phyloP scores from a whole-genome alignment of 352 stramenopile genomes.

The Phytophthora ohioensis region DNA sequence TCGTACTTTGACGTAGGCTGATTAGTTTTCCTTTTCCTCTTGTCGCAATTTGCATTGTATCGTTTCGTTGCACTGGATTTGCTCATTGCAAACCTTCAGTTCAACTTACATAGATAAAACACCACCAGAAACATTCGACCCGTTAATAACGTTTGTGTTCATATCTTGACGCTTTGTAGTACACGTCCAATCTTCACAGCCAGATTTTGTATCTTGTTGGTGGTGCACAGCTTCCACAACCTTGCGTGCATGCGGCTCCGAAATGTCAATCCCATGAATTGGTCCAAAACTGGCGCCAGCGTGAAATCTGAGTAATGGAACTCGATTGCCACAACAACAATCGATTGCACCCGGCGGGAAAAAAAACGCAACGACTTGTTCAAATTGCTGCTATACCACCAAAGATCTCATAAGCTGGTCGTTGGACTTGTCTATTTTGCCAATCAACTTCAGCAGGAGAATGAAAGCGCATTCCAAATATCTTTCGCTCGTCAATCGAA shows the following conservation, averaged over 20 bases:
- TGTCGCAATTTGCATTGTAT: slow-evolving; percentile 13
- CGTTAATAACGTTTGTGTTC: slow-evolving; percentile 10
- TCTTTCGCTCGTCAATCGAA: background rate
- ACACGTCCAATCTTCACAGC: background rate
- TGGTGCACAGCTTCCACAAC: background rate
- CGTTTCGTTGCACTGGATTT: slow-evolving; percentile 22
- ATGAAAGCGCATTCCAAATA: slow-evolving; percentile 21
- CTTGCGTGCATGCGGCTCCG: background rate
- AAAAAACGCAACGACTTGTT: slow-evolving; percentile 16
- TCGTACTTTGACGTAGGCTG: background rate
- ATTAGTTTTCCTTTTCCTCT: background rate
- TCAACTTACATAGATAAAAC: slow-evolving; percentile 9
- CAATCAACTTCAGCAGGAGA: slow-evolving; percentile 11
- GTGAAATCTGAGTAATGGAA: slow-evolving; percentile 10
- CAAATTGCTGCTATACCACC: slow-evolving; percentile 13
- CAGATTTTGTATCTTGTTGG: slow-evolving; percentile 8
- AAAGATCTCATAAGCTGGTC: slow-evolving; percentile 3
- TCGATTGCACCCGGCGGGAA: slow-evolving; percentile 19
- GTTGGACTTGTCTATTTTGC: slow-evolving; percentile 7
- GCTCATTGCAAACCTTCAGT: background rate
- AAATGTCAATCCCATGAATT: background rate
- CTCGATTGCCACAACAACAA: background rate
- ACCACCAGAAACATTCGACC: background rate
- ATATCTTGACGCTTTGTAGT: slow-evolving; percentile 10
- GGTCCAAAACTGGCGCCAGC: slow-evolving; percentile 1